A percentile compares a stretch with the other conserved stretches of the same genome.
phyloP scores from a whole-genome alignment of 2,329 filamentous ascomycete species.

The Neocucurbitaria cava region DNA sequence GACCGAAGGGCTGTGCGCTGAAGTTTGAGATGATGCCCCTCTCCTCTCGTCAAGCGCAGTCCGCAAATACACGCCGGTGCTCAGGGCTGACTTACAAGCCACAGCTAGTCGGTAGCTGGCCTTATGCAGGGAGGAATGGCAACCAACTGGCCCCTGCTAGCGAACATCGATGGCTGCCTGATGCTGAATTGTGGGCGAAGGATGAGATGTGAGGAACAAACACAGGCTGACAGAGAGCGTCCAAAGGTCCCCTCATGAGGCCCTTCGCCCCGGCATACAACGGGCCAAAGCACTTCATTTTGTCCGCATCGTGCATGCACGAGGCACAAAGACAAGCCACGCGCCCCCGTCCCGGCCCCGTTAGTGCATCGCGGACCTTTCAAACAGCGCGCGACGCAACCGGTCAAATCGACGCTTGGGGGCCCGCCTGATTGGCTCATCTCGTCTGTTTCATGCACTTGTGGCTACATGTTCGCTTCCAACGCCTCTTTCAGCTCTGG shows the following conservation, averaged over 20 bases:
- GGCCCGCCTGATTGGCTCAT: slow-evolving; percentile 20
- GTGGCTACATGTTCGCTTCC: slow-evolving; percentile 18
- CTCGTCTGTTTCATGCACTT: slow-evolving; percentile 20
- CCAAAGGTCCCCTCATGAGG: neutral
- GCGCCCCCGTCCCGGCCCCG: slow-evolving; percentile 22
- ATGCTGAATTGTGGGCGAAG: slow-evolving; percentile 1
- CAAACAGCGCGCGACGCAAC: slow-evolving; percentile 21
- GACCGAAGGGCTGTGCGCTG: slow-evolving; percentile 28
- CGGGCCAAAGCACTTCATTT: slow-evolving; percentile 6
- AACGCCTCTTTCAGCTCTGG: slow-evolving; percentile 15
- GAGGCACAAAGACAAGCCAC: slow-evolving; percentile 21
- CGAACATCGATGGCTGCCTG: slow-evolving; percentile 3
- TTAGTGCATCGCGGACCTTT: slow-evolving; percentile 13
- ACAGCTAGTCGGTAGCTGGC: slow-evolving; percentile 30
- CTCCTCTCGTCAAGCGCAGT: slow-evolving; percentile 13
- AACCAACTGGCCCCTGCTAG: slow-evolving; percentile 8
- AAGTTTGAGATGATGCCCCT: slow-evolving; percentile 26
- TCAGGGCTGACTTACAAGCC: slow-evolving; percentile 38
- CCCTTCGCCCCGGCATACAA: slow-evolving; percentile 9
- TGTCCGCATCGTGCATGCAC: slow-evolving; percentile 26
- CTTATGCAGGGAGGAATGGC: slow-evolving; percentile 19
- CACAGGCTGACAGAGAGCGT: neutral
- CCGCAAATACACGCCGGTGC: slow-evolving; percentile 19
- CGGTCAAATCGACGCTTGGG: slow-evolving; percentile 12
- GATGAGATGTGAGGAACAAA: neutral